Base-by-base conservation (phyloP, 208 protist species). In the Trypanosoma congolense region DNA sequence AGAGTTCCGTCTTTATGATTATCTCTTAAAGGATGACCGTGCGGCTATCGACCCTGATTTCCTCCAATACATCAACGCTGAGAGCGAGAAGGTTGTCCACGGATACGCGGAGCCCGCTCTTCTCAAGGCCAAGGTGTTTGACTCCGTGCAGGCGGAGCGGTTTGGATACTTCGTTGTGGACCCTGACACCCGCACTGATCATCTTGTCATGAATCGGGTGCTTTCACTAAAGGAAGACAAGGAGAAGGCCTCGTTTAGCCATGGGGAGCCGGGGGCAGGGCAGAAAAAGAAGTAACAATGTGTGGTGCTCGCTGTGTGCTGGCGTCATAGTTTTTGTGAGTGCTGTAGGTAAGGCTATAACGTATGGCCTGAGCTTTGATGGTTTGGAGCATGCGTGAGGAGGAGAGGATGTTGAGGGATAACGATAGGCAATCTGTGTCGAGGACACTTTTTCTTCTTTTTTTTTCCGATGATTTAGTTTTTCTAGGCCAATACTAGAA, bases 91-190 rank as follows among this genome's bases (percentile, higher is more conserved):
- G 12, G 68, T 90, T 22, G 49, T 43, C 26, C 63, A 77, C 52
- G 90, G 85, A 24, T 84, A 76, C 42, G 83, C 80, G 16, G 90
- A 96, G 72, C 65, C 63, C 41, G 53, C 51, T 24, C 57, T 94
- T 24, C 60, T 56, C 33, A 28, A 29, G 0, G 41, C 83, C 19
- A 80, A 78, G 43, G 49, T 63, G 9, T 88, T 87, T 61, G 77
- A 89, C 55, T 90, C 84, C 3, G 71, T 96, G 22, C 90, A 96
- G 73, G 85, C 80, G 18, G 90, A 96, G 65, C 84, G 90, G 26
- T 90, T 96, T 60, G 90, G 87, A 24, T 96, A 96, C 77, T 96
- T 92, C 53, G 82, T 86, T 9, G 74, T 95, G 10, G 90, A 96
- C 66, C 63, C 75, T 16, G 86, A 96, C 65, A 90, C 78, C 24